These are phyloP conservation scores for Stachybotrys chlorohalonatus DNA, from an alignment of 2,329 filamentous ascomycete genomes.

Conservation along the genomic window DNA sequence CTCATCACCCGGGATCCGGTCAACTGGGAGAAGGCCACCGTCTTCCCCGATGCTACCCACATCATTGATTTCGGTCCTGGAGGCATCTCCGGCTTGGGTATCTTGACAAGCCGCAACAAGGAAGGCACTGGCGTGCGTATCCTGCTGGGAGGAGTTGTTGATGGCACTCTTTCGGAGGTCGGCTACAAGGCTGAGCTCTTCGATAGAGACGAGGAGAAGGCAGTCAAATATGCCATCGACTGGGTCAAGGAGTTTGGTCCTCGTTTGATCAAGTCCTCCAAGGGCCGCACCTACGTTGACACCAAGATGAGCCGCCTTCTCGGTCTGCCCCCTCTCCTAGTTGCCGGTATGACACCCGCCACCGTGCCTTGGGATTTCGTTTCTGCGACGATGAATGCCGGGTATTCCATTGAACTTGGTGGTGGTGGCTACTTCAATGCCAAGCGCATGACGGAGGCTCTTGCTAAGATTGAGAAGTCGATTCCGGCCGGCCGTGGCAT, in stretches of 20 bases:
- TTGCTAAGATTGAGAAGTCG: slow-evolving; percentile 74
- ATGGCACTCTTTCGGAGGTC: slow-evolving; percentile 81
- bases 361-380: slow-evolving; percentile 91
- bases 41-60: slow-evolving; percentile 85
- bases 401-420: slow-evolving; percentile 87
- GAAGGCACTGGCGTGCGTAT: slow-evolving; percentile 96
- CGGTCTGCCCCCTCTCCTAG: slow-evolving; percentile 78
- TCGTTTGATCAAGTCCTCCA: slow-evolving; percentile 81
- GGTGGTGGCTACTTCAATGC: slow-evolving; percentile 85
- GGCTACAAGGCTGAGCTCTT: slow-evolving; percentile 98
- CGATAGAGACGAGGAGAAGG: slow-evolving; percentile 89
- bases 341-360: slow-evolving; percentile 87
- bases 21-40: slow-evolving; percentile 91
- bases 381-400: slow-evolving; percentile 84
- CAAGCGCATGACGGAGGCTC: slow-evolving; percentile 71
- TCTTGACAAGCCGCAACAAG: slow-evolving; percentile 97
- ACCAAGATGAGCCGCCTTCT: slow-evolving; percentile 91
- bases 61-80: slow-evolving; percentile 95
- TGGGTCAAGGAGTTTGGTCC: slow-evolving; percentile 98
- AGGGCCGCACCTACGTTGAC: slow-evolving; percentile 84
- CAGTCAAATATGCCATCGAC: slow-evolving; percentile 88
- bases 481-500: slow-evolving; percentile 84
- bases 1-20: slow-evolving; percentile 94
- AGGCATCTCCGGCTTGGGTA: slow-evolving; percentile 91
- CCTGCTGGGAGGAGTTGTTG: slow-evolving; percentile 87